These are phyloP conservation scores for Trichoderma cornu-damae DNA, from an alignment of 2,329 filamentous ascomycete species.

Conservation along the genomic window DNA sequence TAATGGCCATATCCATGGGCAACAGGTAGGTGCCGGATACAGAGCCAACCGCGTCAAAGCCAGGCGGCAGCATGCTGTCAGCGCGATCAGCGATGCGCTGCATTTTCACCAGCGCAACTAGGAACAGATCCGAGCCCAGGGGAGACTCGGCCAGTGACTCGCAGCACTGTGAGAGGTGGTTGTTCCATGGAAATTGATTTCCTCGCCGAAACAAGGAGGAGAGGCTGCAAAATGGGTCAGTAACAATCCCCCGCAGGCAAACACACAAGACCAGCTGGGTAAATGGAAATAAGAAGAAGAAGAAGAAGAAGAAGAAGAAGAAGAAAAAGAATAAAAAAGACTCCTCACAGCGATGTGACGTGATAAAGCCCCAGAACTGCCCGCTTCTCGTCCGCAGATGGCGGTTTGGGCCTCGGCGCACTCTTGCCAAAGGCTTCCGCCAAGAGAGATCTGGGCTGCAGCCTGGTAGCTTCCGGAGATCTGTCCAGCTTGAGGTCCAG, in stretches of 20 bases:
- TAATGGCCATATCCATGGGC: slow-evolving; percentile 33
- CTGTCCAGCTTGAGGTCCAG: slow-evolving; percentile 36
- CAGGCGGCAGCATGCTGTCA: slow-evolving; percentile 26
- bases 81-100: slow-evolving; percentile 33
- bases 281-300: no score
- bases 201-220: slow-evolving; percentile 32
- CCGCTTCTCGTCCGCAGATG: slow-evolving; percentile 36
- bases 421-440: slow-evolving; percentile 30
- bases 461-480: slow-evolving; percentile 23
- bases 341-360: slow-evolving; percentile 31
- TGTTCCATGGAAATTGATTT: slow-evolving; percentile 30
- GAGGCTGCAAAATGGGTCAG: slow-evolving; percentile 20
- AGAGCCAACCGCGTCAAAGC: slow-evolving; percentile 18
- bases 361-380: slow-evolving; percentile 40
- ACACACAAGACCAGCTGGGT: not conserved
- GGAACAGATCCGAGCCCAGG: slow-evolving; percentile 30
- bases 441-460: slow-evolving; percentile 29
- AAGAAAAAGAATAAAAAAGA: not conserved
- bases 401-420: slow-evolving; percentile 20
- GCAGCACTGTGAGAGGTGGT: slow-evolving; percentile 34
- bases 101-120: slow-evolving; percentile 33
- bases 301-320: not conserved
- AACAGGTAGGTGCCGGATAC: slow-evolving; percentile 22
- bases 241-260: no score
- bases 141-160: slow-evolving; percentile 29